Evolutionary conservation across 108 stramenopile genomes (phyloP).

Genomic region (Nitzschia sp.): DNA sequence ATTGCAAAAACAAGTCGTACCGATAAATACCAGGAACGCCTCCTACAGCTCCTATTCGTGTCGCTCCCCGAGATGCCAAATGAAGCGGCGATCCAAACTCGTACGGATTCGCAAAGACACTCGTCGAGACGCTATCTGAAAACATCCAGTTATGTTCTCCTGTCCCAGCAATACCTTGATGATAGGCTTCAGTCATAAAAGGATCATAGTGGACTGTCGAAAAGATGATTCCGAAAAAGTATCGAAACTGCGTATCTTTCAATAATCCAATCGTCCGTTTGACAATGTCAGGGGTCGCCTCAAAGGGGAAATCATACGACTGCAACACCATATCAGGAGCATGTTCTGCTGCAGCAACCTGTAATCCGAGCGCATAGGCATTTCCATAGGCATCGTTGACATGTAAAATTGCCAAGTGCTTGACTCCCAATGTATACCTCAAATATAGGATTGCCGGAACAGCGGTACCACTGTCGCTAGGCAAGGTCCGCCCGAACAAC

Average conservation of each 20-base stretch:
- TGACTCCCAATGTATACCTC: slow-evolving; percentile 13
- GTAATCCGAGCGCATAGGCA: slow-evolving; percentile 44
- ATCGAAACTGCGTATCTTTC: slow-evolving; percentile 17
- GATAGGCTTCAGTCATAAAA: slow-evolving; percentile 42
- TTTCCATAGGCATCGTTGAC: slow-evolving; percentile 62
- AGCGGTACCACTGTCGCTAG: slow-evolving; percentile 44
- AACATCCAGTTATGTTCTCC: slow-evolving; percentile 53
- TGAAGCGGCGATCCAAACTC: slow-evolving; percentile 31
- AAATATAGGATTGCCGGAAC: slow-evolving; percentile 30
- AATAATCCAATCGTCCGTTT: background rate
- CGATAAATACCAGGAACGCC: slow-evolving; percentile 7
- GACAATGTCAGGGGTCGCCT: slow-evolving; percentile 6
- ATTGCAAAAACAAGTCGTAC: background rate
- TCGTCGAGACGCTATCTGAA: slow-evolving; percentile 27
- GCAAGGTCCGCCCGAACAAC: slow-evolving; percentile 48
- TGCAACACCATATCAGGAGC: slow-evolving; percentile 49
- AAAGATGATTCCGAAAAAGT: slow-evolving; percentile 12
- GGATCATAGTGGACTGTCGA: slow-evolving; percentile 16
- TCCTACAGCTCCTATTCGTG: slow-evolving; percentile 13
- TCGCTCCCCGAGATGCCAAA: slow-evolving; percentile 47
- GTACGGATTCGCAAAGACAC: slow-evolving; percentile 27
- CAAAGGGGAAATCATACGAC: slow-evolving; percentile 6
- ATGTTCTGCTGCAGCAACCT: slow-evolving; percentile 13
- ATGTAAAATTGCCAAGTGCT: slow-evolving; percentile 43
- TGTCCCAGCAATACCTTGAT: slow-evolving; percentile 9